Percentiles rank a stretch among this genome's conserved stretches.
Conservation (phyloP, 306 rosid genomes). For the Quercus engelmannii region DNA sequence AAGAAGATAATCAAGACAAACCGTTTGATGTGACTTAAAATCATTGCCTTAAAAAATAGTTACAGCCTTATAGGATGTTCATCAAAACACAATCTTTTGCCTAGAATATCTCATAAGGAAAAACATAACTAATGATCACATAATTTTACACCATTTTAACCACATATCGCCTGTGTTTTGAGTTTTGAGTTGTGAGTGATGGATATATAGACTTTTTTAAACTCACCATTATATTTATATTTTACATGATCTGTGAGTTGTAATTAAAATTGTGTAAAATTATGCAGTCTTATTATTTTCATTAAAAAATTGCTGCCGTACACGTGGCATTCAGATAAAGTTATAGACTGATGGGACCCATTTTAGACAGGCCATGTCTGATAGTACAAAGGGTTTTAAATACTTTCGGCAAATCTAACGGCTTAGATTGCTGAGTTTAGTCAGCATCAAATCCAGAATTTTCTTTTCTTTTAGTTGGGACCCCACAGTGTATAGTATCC, state of each 20-base stretch:
- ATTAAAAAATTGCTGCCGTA: background rate
- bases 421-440: background rate
- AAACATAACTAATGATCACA: no score
- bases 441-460: background rate
- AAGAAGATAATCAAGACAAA: background rate
- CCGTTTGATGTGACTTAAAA: background rate
- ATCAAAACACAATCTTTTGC: background rate
- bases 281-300: fast-evolving
- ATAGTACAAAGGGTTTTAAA: background rate
- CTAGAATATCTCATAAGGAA: background rate
- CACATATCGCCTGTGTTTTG: fast-evolving
- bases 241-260: fast-evolving
- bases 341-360: background rate
- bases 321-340: background rate
- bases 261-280: no score
- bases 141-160: no score
- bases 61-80: no score
- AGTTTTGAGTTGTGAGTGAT: fast-evolving
- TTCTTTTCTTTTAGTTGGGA: background rate
- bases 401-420: background rate
- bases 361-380: background rate
- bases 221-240: fast-evolving
- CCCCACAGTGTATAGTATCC: background rate
- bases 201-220: no score
- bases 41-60: background rate